phyloP scores from a whole-genome alignment of 352 stramenopile species.

The Thalassiosira allenii region DNA sequence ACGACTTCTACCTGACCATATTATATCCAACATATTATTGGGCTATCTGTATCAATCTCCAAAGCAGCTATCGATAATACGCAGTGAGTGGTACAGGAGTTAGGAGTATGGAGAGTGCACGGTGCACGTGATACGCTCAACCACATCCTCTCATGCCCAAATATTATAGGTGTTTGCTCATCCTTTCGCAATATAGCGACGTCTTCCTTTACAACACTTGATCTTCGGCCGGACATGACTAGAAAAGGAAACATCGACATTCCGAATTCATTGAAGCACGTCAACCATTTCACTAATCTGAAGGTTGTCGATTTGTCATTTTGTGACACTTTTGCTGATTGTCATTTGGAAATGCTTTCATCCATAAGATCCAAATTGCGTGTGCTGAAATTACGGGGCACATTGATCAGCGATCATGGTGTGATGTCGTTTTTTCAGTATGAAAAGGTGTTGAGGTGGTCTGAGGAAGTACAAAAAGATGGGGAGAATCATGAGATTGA shows the following conservation, averaged over 20 bases:
- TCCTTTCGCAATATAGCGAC: slow-evolving; percentile 1
- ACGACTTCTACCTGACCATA: background rate
- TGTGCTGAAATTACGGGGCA: slow-evolving; percentile 37
- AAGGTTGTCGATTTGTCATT: slow-evolving; percentile 40
- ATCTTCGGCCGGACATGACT: background rate
- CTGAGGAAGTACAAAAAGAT: background rate
- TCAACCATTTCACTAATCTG: slow-evolving; percentile 20
- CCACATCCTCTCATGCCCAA: background rate
- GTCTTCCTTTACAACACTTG: background rate
- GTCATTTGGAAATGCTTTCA: slow-evolving; percentile 17
- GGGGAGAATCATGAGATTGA: slow-evolving; percentile 20
- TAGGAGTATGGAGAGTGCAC: background rate
- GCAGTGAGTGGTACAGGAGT: slow-evolving; percentile 9
- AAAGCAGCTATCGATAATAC: slow-evolving; percentile 6
- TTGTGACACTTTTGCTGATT: slow-evolving; percentile 24
- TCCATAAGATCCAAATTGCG: slow-evolving; percentile 23
- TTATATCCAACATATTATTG: slow-evolving; percentile 15
- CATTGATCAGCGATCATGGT: slow-evolving; percentile 17
- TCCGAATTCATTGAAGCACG: slow-evolving; percentile 6
- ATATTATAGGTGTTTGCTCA: slow-evolving; percentile 1
- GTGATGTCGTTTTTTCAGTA: slow-evolving; percentile 28
- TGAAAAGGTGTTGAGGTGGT: background rate
- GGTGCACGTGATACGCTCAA: background rate
- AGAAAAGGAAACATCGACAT: background rate
- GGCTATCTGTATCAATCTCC: slow-evolving; percentile 11